Conservation (phyloP, 352 stramenopile species). For the Globisporangium spiculum region DNA sequence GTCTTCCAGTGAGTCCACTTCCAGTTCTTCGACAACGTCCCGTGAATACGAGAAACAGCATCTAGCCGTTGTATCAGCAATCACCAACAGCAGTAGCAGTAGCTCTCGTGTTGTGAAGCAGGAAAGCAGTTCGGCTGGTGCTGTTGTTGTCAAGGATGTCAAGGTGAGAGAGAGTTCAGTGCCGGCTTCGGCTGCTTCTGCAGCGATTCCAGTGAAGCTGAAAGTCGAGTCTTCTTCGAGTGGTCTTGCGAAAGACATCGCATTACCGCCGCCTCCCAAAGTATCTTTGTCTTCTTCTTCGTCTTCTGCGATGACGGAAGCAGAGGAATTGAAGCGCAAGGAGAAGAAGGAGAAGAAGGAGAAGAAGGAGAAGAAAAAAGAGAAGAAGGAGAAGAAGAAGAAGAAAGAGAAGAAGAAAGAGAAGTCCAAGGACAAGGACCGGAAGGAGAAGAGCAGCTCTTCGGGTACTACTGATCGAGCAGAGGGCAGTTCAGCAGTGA, state of each 20-base stretch:
- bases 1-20: constrained; percentile 24
- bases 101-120: constrained; percentile 3
- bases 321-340: constrained; percentile 34
- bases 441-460: constrained; percentile 39
- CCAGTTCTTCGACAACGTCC: constrained; percentile 8
- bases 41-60: background rate
- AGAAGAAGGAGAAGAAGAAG: constrained; percentile 54
- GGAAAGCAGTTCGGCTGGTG: background rate
- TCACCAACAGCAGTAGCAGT: constrained; percentile 1
- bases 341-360: constrained; percentile 76
- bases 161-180: background rate
- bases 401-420: constrained; percentile 61
- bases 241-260: background rate
- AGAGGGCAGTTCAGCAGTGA: constrained; percentile 31
- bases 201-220: background rate
- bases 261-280: background rate
- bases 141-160: background rate
- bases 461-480: background rate
- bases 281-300: background rate
- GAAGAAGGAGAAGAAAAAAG: constrained; percentile 69
- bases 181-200: background rate
- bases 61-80: background rate
- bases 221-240: background rate
- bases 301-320: background rate
- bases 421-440: constrained; percentile 22